Evolutionary conservation across 139 green algal genomes (phyloP), one percentile per base, ranked within the genome.

Genomic region (Pseudopediastrum boryanum): DNA sequence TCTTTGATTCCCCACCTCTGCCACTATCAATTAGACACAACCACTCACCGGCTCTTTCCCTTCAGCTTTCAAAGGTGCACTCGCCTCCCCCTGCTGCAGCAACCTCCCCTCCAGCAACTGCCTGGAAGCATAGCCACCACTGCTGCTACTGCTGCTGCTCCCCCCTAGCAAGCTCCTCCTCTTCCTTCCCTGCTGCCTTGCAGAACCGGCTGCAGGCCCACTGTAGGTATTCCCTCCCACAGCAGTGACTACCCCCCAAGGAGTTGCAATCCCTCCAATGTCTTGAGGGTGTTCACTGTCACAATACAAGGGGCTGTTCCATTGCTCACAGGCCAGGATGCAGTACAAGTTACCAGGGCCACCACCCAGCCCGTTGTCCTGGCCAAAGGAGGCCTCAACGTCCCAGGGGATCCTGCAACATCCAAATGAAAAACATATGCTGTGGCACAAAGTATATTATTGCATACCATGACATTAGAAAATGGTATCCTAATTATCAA

Each of bases 281-380:
- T 75, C 89, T 73, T 95, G 91, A 5, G 91, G 87, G 75, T 96
- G 93, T 65, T 94, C 78, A 13, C 59, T 80, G 84, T 97, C 91
- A 67, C 94, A 97, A 85, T 94, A 96, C 33, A 97, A 82, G 3
- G 93, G 94, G 61, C 75, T 90, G 88, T 95, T 96, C 87, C 90
- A 97, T 85, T 96, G 93, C 81, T 95, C 87, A 63, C 93, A 97
- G 0, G 87, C 89, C 61, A 94, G 77, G 2, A 92, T 82, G 67
- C 92, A 95, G 66, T 97, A 97, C 52, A 93, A 77, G 23, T 73
- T 33, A 19, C 83, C 88, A 16, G 92, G 89, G 21, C 61, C 35
- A 8, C 93, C 93, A 12, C 85, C 86, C 41, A 96, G 85, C 0
- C 85, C 87, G 63, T 92, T 89, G 78, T 90, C 83, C 67, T 91